A percentile compares a stretch with the other conserved stretches of the same genome.
Evolutionary conservation across 2,329 filamentous ascomycete species (phyloP).

Genomic region (Hypoxylon sp.): DNA sequence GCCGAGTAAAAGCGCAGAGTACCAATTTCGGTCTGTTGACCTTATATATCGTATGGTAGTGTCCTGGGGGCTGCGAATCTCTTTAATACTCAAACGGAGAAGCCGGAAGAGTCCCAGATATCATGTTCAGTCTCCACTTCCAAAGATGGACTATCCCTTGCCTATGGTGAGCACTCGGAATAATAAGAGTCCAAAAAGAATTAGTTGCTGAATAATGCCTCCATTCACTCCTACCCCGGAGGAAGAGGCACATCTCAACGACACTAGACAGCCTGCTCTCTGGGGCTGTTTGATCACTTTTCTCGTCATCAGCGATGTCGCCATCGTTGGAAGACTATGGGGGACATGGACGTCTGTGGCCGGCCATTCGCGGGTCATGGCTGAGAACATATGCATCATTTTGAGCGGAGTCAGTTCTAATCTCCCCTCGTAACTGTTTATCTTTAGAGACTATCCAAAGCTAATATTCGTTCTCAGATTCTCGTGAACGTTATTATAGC

Average conservation of each 20-base stretch:
- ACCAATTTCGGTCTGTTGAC: background rate
- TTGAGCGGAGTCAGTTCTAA: constrained; percentile 46
- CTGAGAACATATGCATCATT: constrained; percentile 46
- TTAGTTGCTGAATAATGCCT: constrained; percentile 32
- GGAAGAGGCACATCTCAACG: constrained; percentile 36
- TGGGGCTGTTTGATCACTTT: constrained; percentile 48
- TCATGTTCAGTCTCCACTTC: constrained; percentile 17
- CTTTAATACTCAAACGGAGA: constrained; percentile 18
- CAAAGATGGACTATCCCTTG: background rate
- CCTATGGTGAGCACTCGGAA: constrained; percentile 10
- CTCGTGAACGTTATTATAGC: constrained; percentile 49
- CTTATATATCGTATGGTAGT: background rate
- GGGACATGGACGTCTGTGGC: constrained; percentile 45
- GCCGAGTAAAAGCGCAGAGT: background rate
- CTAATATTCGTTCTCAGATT: constrained; percentile 36
- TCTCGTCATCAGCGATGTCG: constrained; percentile 46
- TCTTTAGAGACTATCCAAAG: background rate
- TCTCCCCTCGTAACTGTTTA: constrained; percentile 4
- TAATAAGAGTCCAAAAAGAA: constrained; percentile 15
- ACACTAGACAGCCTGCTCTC: constrained; percentile 45
- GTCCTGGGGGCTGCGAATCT: background rate
- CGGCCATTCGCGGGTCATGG: constrained; percentile 42
- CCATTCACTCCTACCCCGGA: constrained; percentile 24
- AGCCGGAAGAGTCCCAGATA: background rate
- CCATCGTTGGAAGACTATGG: constrained; percentile 46